Evolutionary conservation across 169 alveolate species (phyloP), one percentile per base, ranked within the genome.

Genomic region (Eimeria necatrix): DNA sequence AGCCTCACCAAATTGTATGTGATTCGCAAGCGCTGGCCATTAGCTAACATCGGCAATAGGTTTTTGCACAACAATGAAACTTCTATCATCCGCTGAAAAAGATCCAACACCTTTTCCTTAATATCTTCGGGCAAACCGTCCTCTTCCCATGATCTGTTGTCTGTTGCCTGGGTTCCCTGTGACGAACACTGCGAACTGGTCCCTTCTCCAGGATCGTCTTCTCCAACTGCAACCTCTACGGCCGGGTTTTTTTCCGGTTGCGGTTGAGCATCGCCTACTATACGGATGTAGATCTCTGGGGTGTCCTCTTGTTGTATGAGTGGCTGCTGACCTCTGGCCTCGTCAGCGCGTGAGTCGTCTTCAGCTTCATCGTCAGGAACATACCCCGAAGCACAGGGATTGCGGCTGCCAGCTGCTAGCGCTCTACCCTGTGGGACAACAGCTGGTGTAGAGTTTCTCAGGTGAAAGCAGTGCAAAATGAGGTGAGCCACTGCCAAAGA

Each of bases 1-100:
- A 74, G 10, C 85, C 85, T 74, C 85, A 74, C 85, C 61, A 74
- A n/a, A 20, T 74, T 59, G 48, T 14, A 59, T 4, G 60, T 59
- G 41, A 74, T 24, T 18, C 4, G 59, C 41, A 74, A 32, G 53
- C 85, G 85, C n/a, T 74, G 85, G n/a, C 85, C 5, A 1, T 74
- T 53, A 20, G 32, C 20, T 46, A 48, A 4, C 14, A 4, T 26
- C 5, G 8, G 16, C 2, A 74, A 16, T 59, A 74, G 20, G 60
- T 53, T 20, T 46, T 32, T 53, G 60, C 59, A 41, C 61, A 74
- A 4, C 60, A 32, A 32, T 46, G 60, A 24, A 4, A 32, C 56
- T 1, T 2, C 20, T 10, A 4, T 46, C 85, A 74, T 74, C 41
- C 60, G 59, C 12, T 46, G 85, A 48, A 46, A 74, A 53, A 74